phyloP scores from a whole-genome alignment of 805 yeast genomes.

The Saccharomyces kudriavzevii region DNA sequence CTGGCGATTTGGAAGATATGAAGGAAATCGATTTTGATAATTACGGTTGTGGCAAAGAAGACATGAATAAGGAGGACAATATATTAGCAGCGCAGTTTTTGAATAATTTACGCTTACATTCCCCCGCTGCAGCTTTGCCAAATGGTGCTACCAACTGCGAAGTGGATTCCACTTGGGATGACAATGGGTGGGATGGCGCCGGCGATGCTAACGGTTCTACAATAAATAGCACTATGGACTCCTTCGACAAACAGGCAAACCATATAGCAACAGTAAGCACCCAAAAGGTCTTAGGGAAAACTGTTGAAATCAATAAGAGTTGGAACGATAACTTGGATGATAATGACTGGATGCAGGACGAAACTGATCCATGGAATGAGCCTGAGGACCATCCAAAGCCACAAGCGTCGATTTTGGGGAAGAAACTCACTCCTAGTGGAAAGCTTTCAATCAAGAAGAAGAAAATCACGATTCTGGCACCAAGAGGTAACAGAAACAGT shows the following conservation, averaged over 20 bases:
- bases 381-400: neutral
- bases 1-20: conserved; percentile 3
- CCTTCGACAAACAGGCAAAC: neutral
- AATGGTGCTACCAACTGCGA: neutral
- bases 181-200: conserved; percentile 27
- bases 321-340: conserved; percentile 19
- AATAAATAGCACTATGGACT: neutral
- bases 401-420: neutral
- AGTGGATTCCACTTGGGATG: conserved; percentile 18
- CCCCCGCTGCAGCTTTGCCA: neutral
- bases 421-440: neutral
- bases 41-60: conserved; percentile 9
- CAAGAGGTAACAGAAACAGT: neutral
- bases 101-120: conserved; percentile 8
- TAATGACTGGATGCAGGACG: conserved; percentile 2
- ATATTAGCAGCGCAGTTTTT: conserved; percentile 17
- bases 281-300: conserved; percentile 3
- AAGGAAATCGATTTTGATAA: conserved; percentile 19
- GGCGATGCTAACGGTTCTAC: conserved; percentile 4
- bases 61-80: conserved; percentile 5
- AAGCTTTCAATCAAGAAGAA: neutral
- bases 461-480: neutral
- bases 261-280: neutral
- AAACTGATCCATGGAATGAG: neutral
- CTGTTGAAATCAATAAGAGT: conserved; percentile 12